phyloP scores from a whole-genome alignment of 2,329 filamentous ascomycete genomes.

The Phaeosphaeriaceae sp. region DNA sequence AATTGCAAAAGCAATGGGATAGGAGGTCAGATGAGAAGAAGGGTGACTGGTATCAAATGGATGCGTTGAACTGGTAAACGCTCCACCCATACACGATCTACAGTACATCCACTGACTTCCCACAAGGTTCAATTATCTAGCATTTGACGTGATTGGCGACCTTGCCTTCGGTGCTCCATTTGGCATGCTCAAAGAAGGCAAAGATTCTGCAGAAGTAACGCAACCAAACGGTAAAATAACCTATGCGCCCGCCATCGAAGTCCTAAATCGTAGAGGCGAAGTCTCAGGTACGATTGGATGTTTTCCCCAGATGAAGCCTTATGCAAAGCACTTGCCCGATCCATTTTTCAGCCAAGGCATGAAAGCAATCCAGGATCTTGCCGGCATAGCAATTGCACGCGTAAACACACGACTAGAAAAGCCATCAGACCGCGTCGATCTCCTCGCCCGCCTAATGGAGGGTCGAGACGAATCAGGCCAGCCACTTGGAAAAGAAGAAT shows the following conservation, averaged over 20 bases:
- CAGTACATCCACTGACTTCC: neutral
- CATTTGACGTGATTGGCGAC: conserved; percentile 61
- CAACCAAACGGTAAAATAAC: conserved; percentile 40
- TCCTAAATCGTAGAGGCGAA: conserved; percentile 85
- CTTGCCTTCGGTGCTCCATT: conserved; percentile 78
- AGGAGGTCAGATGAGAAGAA: conserved; percentile 61
- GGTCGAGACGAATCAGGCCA: conserved; percentile 81
- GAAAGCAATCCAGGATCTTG: conserved; percentile 76
- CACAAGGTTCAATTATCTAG: conserved; percentile 70
- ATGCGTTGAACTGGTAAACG: conserved; percentile 69
- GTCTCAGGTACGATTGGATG: conserved; percentile 82
- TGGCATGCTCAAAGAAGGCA: conserved; percentile 79
- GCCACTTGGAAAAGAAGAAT: conserved; percentile 75
- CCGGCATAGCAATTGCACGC: conserved; percentile 84
- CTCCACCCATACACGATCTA: neutral
- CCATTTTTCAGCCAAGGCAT: conserved; percentile 79
- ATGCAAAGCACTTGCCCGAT: conserved; percentile 79
- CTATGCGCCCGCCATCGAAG: conserved; percentile 82
- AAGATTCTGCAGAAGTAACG: conserved; percentile 76
- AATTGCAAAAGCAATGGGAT: conserved; percentile 77
- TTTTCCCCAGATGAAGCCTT: conserved; percentile 76
- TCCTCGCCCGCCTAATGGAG: conserved; percentile 84
- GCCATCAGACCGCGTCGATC: conserved; percentile 71
- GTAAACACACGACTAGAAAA: conserved; percentile 74
- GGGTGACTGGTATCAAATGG: conserved; percentile 66